Evolutionary conservation across 345 rosid genomes (phyloP), one percentile per base, ranked within the genome.

Genomic region (Barbarea vulgaris): DNA sequence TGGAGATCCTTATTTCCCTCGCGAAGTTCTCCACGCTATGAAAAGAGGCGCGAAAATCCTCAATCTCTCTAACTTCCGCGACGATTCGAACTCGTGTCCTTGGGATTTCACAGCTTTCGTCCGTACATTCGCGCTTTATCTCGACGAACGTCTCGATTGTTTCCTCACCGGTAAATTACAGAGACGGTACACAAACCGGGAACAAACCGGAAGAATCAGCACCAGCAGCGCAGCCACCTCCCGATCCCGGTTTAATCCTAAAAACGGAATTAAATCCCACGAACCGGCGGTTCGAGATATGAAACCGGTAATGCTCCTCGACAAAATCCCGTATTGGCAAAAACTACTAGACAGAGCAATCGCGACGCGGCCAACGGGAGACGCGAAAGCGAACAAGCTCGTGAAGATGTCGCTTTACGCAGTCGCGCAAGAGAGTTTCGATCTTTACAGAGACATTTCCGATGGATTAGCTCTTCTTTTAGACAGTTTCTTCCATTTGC

Each of bases 51-150:
- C 89, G 14, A 89, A 84, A 68, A 83, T 95, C 58, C 85, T 92
- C 6, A 92, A 95, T 70, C 89, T 92, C 27, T 81, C 93, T 0
- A 79, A 72, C 19, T 90, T 95, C 55, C 76, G 87, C 7, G 99
- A 90, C 53, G 89, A 84, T 13, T 89, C 96, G 0, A 81, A 82
- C 39, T 85, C 90, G 1, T 86, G 85, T 61, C 96, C 96, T 0
- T 90, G 91, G 95, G 97, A 93, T 64, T 87, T 73, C 77, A 84
- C 93, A 0, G 88, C 90, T 3, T 89, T 81, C 25, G 87, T 89
- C 8, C 82, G 96, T 27, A 83, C 84, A 0, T 86, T 86, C 69
- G 90, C 93, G 9, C 72, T 89, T 0, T 93, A 88, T 58, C 89
- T 91, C 17, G 92, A 87, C 18, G 97, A 91, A 18, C 83, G 93